phyloP scores from a whole-genome alignment of 768 basidiomycete genomes.

The Mycena chlorophos region DNA sequence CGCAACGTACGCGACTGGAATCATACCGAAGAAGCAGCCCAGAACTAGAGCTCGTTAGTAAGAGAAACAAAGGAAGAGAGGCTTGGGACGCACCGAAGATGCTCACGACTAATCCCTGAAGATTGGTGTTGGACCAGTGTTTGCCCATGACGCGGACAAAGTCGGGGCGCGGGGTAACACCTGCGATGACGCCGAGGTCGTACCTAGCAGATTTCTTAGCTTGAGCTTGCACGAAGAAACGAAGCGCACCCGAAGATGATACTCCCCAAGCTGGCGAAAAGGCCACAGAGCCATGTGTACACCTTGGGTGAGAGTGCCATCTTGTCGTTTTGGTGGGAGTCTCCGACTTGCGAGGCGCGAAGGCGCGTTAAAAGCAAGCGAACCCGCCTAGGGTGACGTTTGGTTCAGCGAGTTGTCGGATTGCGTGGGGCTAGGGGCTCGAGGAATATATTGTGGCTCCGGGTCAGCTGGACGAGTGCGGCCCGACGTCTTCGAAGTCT shows the following conservation, averaged over 20 bases:
- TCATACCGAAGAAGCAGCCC: conserved; percentile 47
- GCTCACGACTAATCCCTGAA: conserved; percentile 42
- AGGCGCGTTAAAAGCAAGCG: background rate
- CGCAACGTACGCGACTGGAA: conserved; percentile 42
- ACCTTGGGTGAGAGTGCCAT: conserved; percentile 47
- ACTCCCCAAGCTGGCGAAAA: conserved; percentile 49
- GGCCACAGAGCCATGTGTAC: conserved; percentile 54
- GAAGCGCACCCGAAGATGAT: conserved; percentile 42
- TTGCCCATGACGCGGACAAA: conserved; percentile 42
- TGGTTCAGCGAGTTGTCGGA: no score
- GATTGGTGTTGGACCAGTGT: conserved; percentile 35
- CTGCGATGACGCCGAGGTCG: conserved; percentile 53
- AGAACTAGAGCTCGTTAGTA: conserved; percentile 30
- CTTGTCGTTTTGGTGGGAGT: conserved; percentile 5
- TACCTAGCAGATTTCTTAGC: conserved; percentile 27
- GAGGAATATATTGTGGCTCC: no score
- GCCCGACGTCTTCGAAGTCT: no score
- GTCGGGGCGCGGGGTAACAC: conserved; percentile 41
- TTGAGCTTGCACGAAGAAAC: background rate
- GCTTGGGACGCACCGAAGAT: conserved; percentile 36
- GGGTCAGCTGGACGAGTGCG: no score
- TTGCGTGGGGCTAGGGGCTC: no score
- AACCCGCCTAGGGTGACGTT: no score
- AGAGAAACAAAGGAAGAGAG: background rate
- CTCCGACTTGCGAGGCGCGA: conserved; percentile 1